Evolutionary conservation across 768 basidiomycete genomes (phyloP), one percentile per base, ranked within the genome.

Genomic region (Myochromella boudieri): DNA sequence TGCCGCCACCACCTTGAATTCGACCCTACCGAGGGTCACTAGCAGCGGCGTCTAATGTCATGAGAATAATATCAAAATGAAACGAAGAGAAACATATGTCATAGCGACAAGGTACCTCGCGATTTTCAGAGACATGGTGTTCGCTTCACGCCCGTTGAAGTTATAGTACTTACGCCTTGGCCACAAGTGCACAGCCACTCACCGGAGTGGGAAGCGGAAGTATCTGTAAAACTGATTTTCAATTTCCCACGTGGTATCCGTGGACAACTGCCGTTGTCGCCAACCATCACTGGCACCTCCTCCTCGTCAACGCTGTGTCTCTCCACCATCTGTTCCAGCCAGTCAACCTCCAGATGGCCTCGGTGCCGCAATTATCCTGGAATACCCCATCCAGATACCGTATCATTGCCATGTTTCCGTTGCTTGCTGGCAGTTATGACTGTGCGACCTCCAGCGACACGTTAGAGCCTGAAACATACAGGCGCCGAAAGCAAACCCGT

Each of bases 301-400:
- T 9, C 17, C 11, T 40, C 31, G 18, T 44, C 26, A 32, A 46
- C 25, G 53, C 53, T 54, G 46, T 48, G 54, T 27, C 39, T 54
- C 33, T 28, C 41, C 41, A 45, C 49, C 46, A 51, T 54, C 53
- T 51, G 44, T 51, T 51, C 20, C 31, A 44, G 21, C 29, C 37
- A 26, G 33, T 40, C 27, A 40, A 24, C 17, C 15, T 18, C 32
- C 38, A 36, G 28, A 20, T 15, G 27, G 14, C 50, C 46, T 55
- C 46, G 46, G 54, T 51, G 14, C 53, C 53, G 49, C 29, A 34
- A 12, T 4, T 31, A n/a, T 34, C 33, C 5, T 34, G 33, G 33
- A 34, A 6, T 34, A n/a, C 14, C 29, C 29, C 8, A n/a, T 34
- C 33, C n/a, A 40, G 26, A 41, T 32, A 24, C 38, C 47, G 52